phyloP scores from a whole-genome alignment of 306 rosid genomes.

The Boehmeria nivea region DNA sequence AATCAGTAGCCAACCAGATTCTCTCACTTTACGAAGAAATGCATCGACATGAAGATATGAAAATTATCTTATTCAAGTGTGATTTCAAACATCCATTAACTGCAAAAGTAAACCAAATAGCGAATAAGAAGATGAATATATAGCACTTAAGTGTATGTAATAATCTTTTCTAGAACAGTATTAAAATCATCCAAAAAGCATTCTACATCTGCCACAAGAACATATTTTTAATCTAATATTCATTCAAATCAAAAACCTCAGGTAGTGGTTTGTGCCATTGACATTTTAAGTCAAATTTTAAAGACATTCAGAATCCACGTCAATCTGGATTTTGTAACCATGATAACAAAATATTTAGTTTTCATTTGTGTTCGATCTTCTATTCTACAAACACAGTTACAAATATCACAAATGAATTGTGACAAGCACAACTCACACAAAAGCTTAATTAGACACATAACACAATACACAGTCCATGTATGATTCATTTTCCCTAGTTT shows the following conservation, averaged over 20 bases:
- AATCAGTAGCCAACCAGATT: not conserved
- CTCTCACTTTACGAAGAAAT: no score
- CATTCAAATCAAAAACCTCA: no score
- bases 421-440: not conserved
- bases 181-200: not conserved
- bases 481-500: no score
- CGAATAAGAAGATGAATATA: not conserved
- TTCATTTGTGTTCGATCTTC: not conserved
- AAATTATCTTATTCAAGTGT: no score
- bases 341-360: not conserved
- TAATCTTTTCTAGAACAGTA: not conserved
- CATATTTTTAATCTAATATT: not conserved
- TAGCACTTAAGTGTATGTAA: not conserved
- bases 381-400: not conserved
- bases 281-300: no score
- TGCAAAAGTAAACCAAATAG: not conserved
- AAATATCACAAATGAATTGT: not conserved
- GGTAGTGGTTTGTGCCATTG: no score
- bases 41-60: no score
- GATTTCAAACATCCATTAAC: not conserved
- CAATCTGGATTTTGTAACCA: no score
- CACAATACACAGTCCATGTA: no score
- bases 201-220: not conserved
- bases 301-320: no score
- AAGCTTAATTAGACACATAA: no score